A percentile compares a stretch with the other conserved stretches of the same genome.
phyloP scores from a whole-genome alignment of 371 early-diverging fungal genomes.

The Mortierella polycephala region DNA sequence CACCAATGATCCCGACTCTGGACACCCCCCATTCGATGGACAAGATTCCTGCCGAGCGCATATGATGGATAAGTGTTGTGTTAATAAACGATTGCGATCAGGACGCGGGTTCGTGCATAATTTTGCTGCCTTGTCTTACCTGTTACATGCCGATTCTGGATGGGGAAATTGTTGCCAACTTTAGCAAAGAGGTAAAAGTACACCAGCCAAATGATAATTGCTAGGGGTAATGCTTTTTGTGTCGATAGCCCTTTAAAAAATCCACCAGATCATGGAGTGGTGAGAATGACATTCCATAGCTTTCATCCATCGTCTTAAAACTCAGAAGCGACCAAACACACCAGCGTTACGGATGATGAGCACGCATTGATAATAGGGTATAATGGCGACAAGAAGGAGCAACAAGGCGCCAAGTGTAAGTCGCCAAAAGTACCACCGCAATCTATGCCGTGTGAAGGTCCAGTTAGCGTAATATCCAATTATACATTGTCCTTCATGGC shows the following conservation, averaged over 20 bases:
- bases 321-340: slow-evolving; percentile 2
- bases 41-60: slow-evolving; percentile 14
- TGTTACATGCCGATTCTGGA: slow-evolving; percentile 13
- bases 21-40: slow-evolving; percentile 67
- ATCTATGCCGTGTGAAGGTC: slow-evolving; percentile 50
- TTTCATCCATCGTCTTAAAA: slow-evolving; percentile 23
- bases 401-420: slow-evolving; percentile 73
- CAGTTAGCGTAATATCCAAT: neutral
- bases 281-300: neutral
- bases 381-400: slow-evolving; percentile 70
- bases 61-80: slow-evolving; percentile 1
- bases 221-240: slow-evolving; percentile 56
- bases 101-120: no score
- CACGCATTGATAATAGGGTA: slow-evolving; percentile 84
- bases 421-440: slow-evolving; percentile 84
- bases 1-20: slow-evolving; percentile 88
- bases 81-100: no score
- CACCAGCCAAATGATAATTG: slow-evolving; percentile 62
- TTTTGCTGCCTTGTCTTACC: slow-evolving; percentile 12
- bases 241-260: slow-evolving; percentile 43
- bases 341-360: slow-evolving; percentile 64
- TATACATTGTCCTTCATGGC: no score
- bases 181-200: slow-evolving; percentile 80
- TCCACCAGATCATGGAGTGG: neutral
- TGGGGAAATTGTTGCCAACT: slow-evolving; percentile 69